phyloP scores from a whole-genome alignment of 768 basidiomycete genomes.

The Chlorophyllum brunneum region DNA sequence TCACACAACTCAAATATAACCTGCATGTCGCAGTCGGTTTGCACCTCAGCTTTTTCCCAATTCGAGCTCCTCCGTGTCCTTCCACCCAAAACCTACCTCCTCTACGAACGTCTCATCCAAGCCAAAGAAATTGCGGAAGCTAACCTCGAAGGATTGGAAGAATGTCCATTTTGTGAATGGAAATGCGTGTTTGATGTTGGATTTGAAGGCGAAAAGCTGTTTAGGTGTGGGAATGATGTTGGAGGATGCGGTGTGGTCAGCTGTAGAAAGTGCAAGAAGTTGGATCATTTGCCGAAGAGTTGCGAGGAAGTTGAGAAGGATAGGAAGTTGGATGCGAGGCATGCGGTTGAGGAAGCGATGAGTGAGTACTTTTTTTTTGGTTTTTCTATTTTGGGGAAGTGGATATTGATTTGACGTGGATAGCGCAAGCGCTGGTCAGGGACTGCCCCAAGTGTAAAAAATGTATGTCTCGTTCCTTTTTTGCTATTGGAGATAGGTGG shows the following conservation, averaged over 20 bases:
- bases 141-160: constrained; percentile 74
- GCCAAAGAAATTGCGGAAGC: constrained; percentile 79
- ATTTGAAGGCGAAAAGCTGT: constrained; percentile 59
- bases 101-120: constrained; percentile 75
- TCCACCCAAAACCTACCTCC: constrained; percentile 55
- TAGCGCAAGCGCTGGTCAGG: constrained; percentile 79
- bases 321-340: constrained; percentile 66
- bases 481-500: background rate
- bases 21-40: constrained; percentile 84
- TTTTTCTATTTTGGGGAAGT: background rate
- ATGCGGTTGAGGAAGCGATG: constrained; percentile 91
- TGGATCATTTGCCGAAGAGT: constrained; percentile 81
- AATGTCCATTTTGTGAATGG: constrained; percentile 90
- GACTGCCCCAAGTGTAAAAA: constrained; percentile 86
- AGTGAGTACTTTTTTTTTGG: constrained; percentile 50
- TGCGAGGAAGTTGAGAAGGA: constrained; percentile 82
- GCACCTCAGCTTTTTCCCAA: constrained; percentile 62
- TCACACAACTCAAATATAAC: constrained; percentile 55
- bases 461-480: constrained; percentile 37
- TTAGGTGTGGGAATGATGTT: constrained; percentile 49
- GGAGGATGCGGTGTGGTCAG: constrained; percentile 74
- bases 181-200: constrained; percentile 68
- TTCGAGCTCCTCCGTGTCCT: constrained; percentile 70
- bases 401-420: constrained; percentile 5
- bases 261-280: constrained; percentile 75